Conservation (phyloP, 2,329 filamentous ascomycete species). For the Rasamsonia emersonii region DNA sequence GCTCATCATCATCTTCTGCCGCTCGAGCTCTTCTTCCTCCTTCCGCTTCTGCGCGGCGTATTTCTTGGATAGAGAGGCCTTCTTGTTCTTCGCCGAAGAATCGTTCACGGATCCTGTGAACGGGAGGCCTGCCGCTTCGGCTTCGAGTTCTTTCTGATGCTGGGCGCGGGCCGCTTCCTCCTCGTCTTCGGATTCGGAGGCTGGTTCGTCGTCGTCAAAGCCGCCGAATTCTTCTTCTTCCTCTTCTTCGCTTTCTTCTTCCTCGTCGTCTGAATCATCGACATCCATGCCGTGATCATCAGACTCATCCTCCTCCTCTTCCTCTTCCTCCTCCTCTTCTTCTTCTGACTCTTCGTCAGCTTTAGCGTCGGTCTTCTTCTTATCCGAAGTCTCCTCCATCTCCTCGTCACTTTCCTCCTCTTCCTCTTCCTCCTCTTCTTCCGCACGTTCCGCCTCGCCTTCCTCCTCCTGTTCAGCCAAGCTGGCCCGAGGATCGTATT, state of each 20-base stretch:
- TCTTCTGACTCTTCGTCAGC: conserved; percentile 29
- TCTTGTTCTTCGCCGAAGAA: conserved; percentile 54
- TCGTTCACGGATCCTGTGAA: conserved; percentile 46
- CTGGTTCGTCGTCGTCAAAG: conserved; percentile 43
- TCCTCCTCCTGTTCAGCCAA: conserved; percentile 83
- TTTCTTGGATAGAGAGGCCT: conserved; percentile 59
- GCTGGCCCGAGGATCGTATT: conserved; percentile 82
- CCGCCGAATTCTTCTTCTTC: conserved; percentile 42
- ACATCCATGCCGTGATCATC: conserved; percentile 44
- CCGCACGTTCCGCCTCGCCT: conserved; percentile 67
- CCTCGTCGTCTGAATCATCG: conserved; percentile 37
- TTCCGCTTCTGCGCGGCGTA: conserved; percentile 56
- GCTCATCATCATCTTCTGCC: conserved; percentile 96
- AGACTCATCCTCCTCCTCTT: conserved; percentile 36
- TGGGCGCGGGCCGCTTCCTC: conserved; percentile 54
- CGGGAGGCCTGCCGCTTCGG: conserved; percentile 68
- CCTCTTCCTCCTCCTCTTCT: conserved; percentile 33
- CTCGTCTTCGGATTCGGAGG: conserved; percentile 48
- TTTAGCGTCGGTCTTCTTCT: conserved; percentile 20
- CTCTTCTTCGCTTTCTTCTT: conserved; percentile 39
- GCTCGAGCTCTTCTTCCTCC: conserved; percentile 80
- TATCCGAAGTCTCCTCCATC: conserved; percentile 28
- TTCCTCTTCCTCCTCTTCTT: conserved; percentile 48
- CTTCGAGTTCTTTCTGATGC: conserved; percentile 85
- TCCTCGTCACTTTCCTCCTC: conserved; percentile 31